phyloP scores from a whole-genome alignment of 1,139 yeast species.

The Diutina ranongensis region DNA sequence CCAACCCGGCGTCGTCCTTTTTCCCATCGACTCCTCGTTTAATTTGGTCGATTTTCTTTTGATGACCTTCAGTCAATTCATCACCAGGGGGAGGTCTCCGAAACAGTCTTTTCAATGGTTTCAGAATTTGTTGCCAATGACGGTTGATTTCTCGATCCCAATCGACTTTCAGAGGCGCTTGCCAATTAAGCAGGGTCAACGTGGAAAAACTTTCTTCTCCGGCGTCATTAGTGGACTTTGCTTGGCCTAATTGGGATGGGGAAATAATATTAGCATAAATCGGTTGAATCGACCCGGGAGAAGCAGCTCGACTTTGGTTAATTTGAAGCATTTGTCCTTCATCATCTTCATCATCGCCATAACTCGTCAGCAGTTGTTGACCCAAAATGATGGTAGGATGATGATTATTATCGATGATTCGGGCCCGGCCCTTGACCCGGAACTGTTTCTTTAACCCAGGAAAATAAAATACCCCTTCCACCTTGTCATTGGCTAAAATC shows the following conservation, averaged over 20 bases:
- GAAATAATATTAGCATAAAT: slow-evolving; percentile 11
- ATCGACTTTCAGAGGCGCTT: slow-evolving; percentile 48
- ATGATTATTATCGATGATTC: slow-evolving; percentile 26
- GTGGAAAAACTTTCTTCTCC: slow-evolving; percentile 14
- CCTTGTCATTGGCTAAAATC: slow-evolving; percentile 35
- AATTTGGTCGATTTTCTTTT: slow-evolving; percentile 53
- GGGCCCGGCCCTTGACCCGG: slow-evolving; percentile 58
- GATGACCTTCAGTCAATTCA: slow-evolving; percentile 42
- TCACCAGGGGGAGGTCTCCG: slow-evolving; percentile 65
- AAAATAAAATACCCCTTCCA: slow-evolving; percentile 73
- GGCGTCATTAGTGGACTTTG: slow-evolving; percentile 6
- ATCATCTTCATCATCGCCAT: slow-evolving; percentile 11
- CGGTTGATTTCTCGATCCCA: slow-evolving; percentile 54
- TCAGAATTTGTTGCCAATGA: slow-evolving; percentile 52
- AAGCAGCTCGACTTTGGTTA: slow-evolving; percentile 3
- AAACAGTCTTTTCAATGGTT: slow-evolving; percentile 49
- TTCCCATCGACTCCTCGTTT: slow-evolving; percentile 79
- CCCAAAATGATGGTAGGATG: slow-evolving; percentile 27
- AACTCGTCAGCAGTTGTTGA: slow-evolving; percentile 15
- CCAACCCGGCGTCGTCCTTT: slow-evolving; percentile 48
- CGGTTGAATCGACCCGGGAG: background rate
- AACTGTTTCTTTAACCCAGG: slow-evolving; percentile 51
- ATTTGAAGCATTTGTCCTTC: slow-evolving; percentile 14
- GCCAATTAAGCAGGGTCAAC: slow-evolving; percentile 14
- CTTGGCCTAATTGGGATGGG: slow-evolving; percentile 9